A percentile compares a stretch with the other conserved stretches of the same genome.
Evolutionary conservation across 164 flowering plant species (phyloP).

Genomic region (Brasenia schreberi): DNA sequence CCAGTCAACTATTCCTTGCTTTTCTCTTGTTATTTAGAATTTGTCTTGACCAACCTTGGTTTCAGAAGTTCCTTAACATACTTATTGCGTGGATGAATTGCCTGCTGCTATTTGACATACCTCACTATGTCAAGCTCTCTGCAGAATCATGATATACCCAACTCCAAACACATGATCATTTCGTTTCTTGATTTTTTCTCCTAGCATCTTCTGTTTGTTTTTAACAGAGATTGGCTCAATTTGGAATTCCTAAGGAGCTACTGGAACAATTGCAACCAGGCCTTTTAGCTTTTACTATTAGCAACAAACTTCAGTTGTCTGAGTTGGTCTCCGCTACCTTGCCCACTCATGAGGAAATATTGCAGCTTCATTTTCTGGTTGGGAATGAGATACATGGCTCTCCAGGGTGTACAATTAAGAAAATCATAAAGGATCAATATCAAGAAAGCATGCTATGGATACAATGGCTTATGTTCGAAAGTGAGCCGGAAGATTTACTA

Average conservation of each 20-base stretch:
- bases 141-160: too few relatives aligned
- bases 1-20: too few relatives aligned
- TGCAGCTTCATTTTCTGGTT: constrained; percentile 10
- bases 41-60: background rate
- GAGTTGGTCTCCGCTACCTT: constrained; percentile 52
- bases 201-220: background rate
- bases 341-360: constrained; percentile 43
- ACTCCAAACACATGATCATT: background rate
- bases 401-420: background rate
- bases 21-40: too few relatives aligned
- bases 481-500: constrained; percentile 37
- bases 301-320: constrained; percentile 19
- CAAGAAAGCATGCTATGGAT: constrained; percentile 67
- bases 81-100: background rate
- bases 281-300: constrained; percentile 38
- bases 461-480: constrained; percentile 91
- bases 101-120: background rate
- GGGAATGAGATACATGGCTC: background rate
- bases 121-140: background rate
- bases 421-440: constrained; percentile 24
- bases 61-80: background rate
- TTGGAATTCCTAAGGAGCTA: constrained; percentile 45
- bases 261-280: constrained; percentile 27
- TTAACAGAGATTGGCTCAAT: constrained; percentile 47
- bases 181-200: background rate